These are phyloP conservation scores for Malus hybrid DNA, from an alignment of 331 rosid species.

Conservation along the genomic window DNA sequence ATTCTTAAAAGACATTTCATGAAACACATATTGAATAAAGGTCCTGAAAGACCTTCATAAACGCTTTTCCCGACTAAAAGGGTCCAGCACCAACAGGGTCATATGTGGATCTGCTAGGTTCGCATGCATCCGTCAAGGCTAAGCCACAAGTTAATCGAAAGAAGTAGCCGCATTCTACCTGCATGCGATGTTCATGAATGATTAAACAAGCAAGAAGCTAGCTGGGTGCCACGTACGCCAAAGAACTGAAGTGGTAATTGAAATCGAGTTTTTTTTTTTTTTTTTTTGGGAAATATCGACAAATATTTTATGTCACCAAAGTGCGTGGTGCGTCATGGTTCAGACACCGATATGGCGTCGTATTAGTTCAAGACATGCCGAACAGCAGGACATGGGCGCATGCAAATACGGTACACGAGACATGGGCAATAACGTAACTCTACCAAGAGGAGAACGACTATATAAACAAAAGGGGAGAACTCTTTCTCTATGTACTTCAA, in stretches of 20 bases:
- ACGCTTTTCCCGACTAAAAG: too few species aligned
- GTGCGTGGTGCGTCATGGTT: background rate
- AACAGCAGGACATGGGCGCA: background rate
- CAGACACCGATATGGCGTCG: background rate
- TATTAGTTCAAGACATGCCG: background rate
- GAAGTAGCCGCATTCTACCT: too few species aligned
- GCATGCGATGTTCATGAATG: background rate
- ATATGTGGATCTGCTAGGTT: too few species aligned
- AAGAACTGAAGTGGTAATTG: background rate
- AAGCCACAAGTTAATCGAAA: too few species aligned
- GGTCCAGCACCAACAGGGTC: too few species aligned
- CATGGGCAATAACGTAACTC: conserved; percentile 18
- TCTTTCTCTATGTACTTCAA: too few species aligned
- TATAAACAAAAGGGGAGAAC: background rate
- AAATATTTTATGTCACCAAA: background rate
- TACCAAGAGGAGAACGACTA: background rate
- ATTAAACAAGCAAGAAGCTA: background rate
- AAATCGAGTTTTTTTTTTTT: background rate
- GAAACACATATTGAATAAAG: too few species aligned
- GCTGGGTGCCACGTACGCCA: background rate
- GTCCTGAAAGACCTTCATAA: too few species aligned
- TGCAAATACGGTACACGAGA: background rate
- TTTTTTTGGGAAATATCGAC: background rate
- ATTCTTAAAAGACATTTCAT: too few species aligned
- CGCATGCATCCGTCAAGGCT: too few species aligned